These are phyloP conservation scores for Backusella tuberculispora DNA, from an alignment of 192 early-diverging fungal species.

Conservation along the genomic window DNA sequence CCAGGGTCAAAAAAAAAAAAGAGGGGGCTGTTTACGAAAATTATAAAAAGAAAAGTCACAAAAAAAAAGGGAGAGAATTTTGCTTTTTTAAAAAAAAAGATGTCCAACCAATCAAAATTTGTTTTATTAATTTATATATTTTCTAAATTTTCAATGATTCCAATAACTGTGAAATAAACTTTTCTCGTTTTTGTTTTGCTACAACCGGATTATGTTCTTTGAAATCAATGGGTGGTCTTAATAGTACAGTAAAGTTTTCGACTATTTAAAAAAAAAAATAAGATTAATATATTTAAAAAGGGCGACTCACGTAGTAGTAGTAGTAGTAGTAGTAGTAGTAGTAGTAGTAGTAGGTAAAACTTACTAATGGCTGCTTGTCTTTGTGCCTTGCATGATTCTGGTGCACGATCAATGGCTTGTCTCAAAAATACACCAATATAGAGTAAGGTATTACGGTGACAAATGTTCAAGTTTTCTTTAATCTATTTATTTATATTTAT, in stretches of 20 bases:
- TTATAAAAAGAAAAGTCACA: background rate
- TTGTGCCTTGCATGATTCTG: slow-evolving; percentile 28
- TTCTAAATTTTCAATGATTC: background rate
- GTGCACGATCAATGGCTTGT: slow-evolving; percentile 56
- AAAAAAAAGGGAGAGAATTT: no score
- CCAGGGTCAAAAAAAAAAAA: background rate
- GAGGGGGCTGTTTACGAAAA: background rate
- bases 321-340: background rate
- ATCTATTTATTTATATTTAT: slow-evolving; percentile 45
- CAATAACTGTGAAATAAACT: slow-evolving; percentile 14
- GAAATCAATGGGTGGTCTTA: slow-evolving; percentile 41
- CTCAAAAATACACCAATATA: slow-evolving; percentile 80
- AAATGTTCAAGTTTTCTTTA: slow-evolving; percentile 60
- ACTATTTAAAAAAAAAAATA: slow-evolving; percentile 27
- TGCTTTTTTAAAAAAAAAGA: background rate
- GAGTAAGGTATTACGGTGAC: slow-evolving; percentile 77
- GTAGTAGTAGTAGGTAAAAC: background rate
- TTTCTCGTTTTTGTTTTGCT: slow-evolving; percentile 27
- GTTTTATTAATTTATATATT: no score
- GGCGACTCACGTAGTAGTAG: background rate
- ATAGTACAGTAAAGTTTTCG: slow-evolving; percentile 43
- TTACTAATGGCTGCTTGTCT: slow-evolving; percentile 50
- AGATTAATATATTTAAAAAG: background rate
- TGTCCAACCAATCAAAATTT: background rate
- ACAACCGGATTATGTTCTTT: slow-evolving; percentile 38